Evolutionary conservation across 2,329 filamentous ascomycete genomes (phyloP), one percentile per base, ranked within the genome.

Genomic region (Amesomyces nigricolor): DNA sequence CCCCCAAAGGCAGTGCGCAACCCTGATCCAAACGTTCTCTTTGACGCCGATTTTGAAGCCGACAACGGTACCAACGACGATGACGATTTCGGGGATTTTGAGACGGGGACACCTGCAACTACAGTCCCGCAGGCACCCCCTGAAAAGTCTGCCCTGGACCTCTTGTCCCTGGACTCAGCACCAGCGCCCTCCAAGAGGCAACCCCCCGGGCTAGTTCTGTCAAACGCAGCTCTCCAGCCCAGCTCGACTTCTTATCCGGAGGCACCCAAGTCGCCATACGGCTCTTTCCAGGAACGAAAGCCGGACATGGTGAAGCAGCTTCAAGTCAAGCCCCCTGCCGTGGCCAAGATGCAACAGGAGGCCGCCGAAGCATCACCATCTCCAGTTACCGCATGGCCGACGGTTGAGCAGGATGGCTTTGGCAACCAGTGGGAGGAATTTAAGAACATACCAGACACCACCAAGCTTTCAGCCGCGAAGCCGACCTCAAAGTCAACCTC

Each of bases 31-130:
- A 79, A 82, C 60, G 78, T 89, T 3, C 71, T 89, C 2, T 89
- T 89, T 66, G 85, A 89, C 68, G 85, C 80, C 46, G 79, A 82
- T 35, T 83, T 84, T 70, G 83, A 65, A 16, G 61, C 57, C 2
- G 62, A 64, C 11, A 67, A 66, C n/a, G 63, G 63, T 5, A 60
- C 61, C 16, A 53, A 62, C 42, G 67, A 71, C 26, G 67, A 72
- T 17, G 72, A 76, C 13, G 76, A 80, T 29, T 82, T 65, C 51
- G 65, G 63, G 4, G 66, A 66, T 42, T 71, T 71, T 53, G 68
- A 70, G 42, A 61, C 64, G 0, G 66, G 57, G 2, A 49, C 53
- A 9, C 13, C 59, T 5, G 53, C 47, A 0, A n/a, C 59, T n/a
- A 11, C 51, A 2, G 37, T 43, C 9, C 16, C 57, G 1, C 51